Evolutionary conservation across 345 rosid genomes (phyloP).

Genomic region (Turritis glabra): DNA sequence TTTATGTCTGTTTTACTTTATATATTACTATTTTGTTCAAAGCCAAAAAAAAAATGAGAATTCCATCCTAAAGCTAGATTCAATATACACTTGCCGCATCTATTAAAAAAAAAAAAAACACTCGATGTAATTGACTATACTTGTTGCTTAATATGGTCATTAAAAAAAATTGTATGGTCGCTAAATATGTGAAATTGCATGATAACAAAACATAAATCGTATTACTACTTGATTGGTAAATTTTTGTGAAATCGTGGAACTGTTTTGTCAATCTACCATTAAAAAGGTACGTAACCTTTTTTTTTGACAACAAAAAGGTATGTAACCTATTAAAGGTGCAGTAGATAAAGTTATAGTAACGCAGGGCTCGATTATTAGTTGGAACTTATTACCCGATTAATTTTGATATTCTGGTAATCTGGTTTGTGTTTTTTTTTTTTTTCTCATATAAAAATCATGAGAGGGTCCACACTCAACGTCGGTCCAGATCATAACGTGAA

Average conservation of each 20-base stretch:
- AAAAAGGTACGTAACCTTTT: not conserved
- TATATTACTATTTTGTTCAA: not conserved
- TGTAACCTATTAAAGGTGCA: not conserved
- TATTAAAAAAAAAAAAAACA: not conserved
- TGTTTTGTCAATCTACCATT: not conserved
- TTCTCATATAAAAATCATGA: not conserved
- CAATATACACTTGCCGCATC: not conserved
- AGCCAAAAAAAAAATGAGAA: not conserved
- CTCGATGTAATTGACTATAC: too few species aligned
- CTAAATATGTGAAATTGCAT: not conserved
- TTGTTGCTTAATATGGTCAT: too few species aligned
- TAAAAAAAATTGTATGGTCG: too few species aligned
- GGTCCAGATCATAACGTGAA: conserved; percentile 25
- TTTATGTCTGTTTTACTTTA: not conserved
- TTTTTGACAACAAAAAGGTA: too few species aligned
- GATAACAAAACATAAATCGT: not conserved
- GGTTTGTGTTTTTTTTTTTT: not conserved
- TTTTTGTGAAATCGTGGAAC: not conserved
- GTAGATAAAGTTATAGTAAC: not conserved
- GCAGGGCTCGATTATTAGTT: not conserved
- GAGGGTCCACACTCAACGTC: conserved; percentile 31
- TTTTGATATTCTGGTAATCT: not conserved
- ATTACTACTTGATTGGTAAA: not conserved
- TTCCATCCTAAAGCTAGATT: not conserved
- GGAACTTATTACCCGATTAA: too few species aligned